These are phyloP conservation scores for Puccinia novopanici DNA, from an alignment of 1,284 basidiomycete genomes.

Conservation along the genomic window DNA sequence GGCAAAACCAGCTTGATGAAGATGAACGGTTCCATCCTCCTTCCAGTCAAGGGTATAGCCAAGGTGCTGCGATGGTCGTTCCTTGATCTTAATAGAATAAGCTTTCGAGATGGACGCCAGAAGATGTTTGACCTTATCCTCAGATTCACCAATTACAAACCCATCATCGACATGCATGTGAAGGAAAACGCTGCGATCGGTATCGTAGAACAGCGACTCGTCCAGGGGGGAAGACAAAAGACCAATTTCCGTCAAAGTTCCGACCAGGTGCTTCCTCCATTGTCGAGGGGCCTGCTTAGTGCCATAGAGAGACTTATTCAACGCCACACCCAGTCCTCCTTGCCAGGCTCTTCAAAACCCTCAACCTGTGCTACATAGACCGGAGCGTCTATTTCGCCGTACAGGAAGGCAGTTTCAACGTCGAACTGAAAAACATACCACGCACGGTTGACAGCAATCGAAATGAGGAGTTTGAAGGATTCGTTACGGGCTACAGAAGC, in stretches of 20 bases:
- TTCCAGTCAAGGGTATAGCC: not conserved
- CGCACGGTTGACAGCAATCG: not conserved
- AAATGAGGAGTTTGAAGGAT: not conserved
- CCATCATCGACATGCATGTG: constrained; percentile 1
- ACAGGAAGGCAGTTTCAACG: not conserved
- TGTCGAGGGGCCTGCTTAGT: constrained; percentile 27
- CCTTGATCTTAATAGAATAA: too few relatives aligned
- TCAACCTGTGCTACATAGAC: constrained; percentile 1
- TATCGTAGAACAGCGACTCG: not conserved
- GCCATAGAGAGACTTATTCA: constrained; percentile 26
- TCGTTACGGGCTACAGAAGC: too few relatives aligned
- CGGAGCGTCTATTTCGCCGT: not conserved
- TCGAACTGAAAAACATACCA: not conserved
- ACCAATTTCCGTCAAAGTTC: not conserved
- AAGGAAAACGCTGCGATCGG: not conserved
- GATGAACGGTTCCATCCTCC: not conserved
- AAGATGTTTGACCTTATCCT: too few relatives aligned
- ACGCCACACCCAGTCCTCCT: constrained; percentile 32
- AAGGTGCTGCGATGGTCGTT: too few relatives aligned
- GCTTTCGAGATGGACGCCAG: too few relatives aligned
- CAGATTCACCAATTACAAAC: too few relatives aligned
- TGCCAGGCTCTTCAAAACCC: not conserved
- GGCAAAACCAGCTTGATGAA: not conserved
- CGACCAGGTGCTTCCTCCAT: not conserved
- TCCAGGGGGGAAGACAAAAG: not conserved